Evolutionary conservation across 148 eudicot genomes (phyloP).

Genomic region (Amaranthus cruentus): DNA sequence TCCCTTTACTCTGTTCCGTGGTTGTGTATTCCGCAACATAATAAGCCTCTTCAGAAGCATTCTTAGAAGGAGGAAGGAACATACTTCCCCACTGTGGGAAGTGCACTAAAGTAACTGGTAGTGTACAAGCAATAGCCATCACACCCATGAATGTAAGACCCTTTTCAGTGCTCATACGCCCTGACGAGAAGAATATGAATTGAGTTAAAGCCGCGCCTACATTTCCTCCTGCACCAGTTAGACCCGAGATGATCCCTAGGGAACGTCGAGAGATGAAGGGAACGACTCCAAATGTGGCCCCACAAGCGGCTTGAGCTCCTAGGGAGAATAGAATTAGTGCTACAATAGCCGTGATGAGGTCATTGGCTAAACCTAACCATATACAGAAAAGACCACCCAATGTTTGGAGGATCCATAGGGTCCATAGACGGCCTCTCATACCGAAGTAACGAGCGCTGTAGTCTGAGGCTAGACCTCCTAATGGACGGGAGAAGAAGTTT

Average conservation of each 20-base stretch:
- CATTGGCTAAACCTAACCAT: slow-evolving; percentile 41
- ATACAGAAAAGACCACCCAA: slow-evolving; percentile 59
- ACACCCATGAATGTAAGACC: slow-evolving; percentile 50
- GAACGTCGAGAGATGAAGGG: slow-evolving; percentile 50
- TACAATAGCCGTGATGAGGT: slow-evolving; percentile 28
- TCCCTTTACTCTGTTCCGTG: slow-evolving; percentile 37
- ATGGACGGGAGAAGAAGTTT: slow-evolving; percentile 54
- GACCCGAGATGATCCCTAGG: slow-evolving; percentile 43
- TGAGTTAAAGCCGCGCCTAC: slow-evolving; percentile 50
- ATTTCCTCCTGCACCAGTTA: slow-evolving; percentile 53
- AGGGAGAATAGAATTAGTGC: slow-evolving; percentile 42
- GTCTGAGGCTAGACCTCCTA: slow-evolving; percentile 67
- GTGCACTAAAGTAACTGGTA: slow-evolving; percentile 39
- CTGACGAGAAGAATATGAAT: slow-evolving; percentile 36
- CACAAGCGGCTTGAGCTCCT: slow-evolving; percentile 51
- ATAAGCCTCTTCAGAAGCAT: slow-evolving; percentile 34
- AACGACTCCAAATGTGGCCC: slow-evolving; percentile 49
- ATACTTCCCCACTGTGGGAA: slow-evolving; percentile 65
- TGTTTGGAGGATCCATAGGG: slow-evolving; percentile 72
- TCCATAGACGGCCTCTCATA: slow-evolving; percentile 82
- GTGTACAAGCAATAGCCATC: slow-evolving; percentile 42
- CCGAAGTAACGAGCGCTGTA: slow-evolving; percentile 47
- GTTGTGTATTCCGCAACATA: slow-evolving; percentile 39
- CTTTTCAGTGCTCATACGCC: not conserved
- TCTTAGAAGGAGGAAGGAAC: slow-evolving; percentile 31